Evolutionary conservation across 2,329 filamentous ascomycete species (phyloP).

Genomic region (Paecilomyces niveus): DNA sequence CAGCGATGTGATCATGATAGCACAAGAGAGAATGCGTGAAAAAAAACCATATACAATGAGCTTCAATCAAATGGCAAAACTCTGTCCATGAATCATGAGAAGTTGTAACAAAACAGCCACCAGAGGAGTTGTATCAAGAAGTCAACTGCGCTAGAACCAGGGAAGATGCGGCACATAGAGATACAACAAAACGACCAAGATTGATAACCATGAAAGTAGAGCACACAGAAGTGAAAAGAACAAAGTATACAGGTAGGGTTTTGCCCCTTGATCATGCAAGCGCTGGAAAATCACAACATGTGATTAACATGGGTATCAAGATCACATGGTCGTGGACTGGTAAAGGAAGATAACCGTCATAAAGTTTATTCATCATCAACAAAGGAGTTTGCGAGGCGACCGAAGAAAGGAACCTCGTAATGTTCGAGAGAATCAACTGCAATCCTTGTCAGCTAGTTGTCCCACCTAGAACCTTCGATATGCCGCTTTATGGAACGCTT

Average conservation of each 20-base stretch:
- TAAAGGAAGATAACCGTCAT: conserved; percentile 2
- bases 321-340: conserved; percentile 6
- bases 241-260: conserved; percentile 1
- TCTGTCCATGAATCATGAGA: not conserved
- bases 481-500: conserved; percentile 27
- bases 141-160: not conserved
- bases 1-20: not conserved
- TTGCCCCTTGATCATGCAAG: conserved; percentile 2
- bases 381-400: conserved; percentile 76
- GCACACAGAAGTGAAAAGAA: not conserved
- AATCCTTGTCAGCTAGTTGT: not conserved
- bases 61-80: not conserved
- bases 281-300: conserved; percentile 2
- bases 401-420: conserved; percentile 83
- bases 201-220: not conserved
- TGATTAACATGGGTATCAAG: conserved; percentile 11
- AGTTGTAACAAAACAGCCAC: not conserved
- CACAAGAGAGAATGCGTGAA: not conserved
- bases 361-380: conserved; percentile 69
- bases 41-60: not conserved
- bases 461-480: not conserved
- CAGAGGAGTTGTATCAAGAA: not conserved
- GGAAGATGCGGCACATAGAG: not conserved
- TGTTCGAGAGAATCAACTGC: conserved; percentile 58
- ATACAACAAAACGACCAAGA: not conserved